Percentiles rank a stretch among this genome's conserved stretches.
phyloP scores from a whole-genome alignment of 148 eudicot species.

The Camellia sinensis region DNA sequence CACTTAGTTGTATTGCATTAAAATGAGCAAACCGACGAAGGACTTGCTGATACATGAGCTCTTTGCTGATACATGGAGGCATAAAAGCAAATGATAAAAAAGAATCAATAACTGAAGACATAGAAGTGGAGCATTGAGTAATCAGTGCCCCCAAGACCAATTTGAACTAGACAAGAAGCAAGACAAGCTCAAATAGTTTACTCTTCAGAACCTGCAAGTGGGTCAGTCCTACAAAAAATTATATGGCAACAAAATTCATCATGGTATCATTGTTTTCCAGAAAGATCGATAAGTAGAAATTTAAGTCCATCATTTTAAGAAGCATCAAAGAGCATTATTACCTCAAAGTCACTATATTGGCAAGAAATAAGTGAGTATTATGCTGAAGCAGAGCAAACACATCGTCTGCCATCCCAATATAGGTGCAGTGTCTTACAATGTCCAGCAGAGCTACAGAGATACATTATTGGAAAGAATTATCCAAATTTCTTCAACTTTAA shows the following conservation, averaged over 20 bases:
- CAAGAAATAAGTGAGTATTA: constrained; percentile 89
- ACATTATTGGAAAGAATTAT: constrained; percentile 5
- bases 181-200: constrained; percentile 3
- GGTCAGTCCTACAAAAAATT: background rate
- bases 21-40: constrained; percentile 91
- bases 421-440: constrained; percentile 78
- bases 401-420: constrained; percentile 97
- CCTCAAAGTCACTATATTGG: constrained; percentile 91
- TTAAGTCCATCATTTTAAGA: background rate
- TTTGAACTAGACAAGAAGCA: constrained; percentile 5
- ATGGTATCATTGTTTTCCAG: background rate
- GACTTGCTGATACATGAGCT: constrained; percentile 97
- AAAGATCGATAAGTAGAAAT: background rate
- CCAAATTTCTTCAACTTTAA: background rate
- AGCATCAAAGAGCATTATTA: constrained; percentile 21
- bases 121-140: constrained; percentile 4
- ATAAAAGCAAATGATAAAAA: constrained; percentile 18
- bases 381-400: constrained; percentile 79
- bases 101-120: constrained; percentile 8
- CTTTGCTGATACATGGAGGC: constrained; percentile 59
- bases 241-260: background rate
- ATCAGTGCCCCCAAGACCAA: constrained; percentile 12
- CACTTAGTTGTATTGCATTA: constrained; percentile 91
- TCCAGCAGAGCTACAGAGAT: constrained; percentile 64
- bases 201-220: constrained; percentile 6